These are phyloP conservation scores for Gossypium herbaceum DNA, from an alignment of 345 rosid species.

Conservation along the genomic window DNA sequence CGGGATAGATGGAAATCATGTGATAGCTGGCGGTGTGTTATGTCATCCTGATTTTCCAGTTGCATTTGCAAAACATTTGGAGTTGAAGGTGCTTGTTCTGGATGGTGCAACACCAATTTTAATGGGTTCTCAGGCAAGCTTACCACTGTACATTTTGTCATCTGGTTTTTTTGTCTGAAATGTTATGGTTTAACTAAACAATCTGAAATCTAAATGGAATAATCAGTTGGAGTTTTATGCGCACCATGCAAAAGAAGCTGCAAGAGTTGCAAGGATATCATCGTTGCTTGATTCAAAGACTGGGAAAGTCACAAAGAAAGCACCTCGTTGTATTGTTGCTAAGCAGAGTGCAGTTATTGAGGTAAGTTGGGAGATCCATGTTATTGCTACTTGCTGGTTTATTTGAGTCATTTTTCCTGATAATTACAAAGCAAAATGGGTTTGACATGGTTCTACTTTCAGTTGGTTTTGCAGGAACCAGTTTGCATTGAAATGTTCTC, in stretches of 20 bases:
- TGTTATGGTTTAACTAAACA: not conserved
- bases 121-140: constrained; percentile 73
- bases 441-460: constrained; percentile 25
- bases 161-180: not conserved
- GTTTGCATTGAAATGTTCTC: constrained; percentile 71
- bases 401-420: not conserved
- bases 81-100: constrained; percentile 65
- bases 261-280: constrained; percentile 54
- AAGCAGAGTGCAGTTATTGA: constrained; percentile 82
- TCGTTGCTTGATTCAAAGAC: constrained; percentile 81
- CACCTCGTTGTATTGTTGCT: constrained; percentile 72
- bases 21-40: constrained; percentile 80
- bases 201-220: constrained; percentile 17
- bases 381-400: not conserved
- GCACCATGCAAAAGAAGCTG: constrained; percentile 86
- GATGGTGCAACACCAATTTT: constrained; percentile 75
- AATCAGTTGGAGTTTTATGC: constrained; percentile 84
- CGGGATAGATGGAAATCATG: constrained; percentile 64
- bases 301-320: constrained; percentile 69
- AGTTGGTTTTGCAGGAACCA: constrained; percentile 55
- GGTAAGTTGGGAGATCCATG: constrained; percentile 33
- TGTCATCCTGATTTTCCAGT: constrained; percentile 92
- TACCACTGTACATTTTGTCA: not conserved
- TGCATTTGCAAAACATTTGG: constrained; percentile 62
- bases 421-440: not conserved